phyloP scores from a whole-genome alignment of 2,329 filamentous ascomycete genomes.

The Raffaelea arxii region DNA sequence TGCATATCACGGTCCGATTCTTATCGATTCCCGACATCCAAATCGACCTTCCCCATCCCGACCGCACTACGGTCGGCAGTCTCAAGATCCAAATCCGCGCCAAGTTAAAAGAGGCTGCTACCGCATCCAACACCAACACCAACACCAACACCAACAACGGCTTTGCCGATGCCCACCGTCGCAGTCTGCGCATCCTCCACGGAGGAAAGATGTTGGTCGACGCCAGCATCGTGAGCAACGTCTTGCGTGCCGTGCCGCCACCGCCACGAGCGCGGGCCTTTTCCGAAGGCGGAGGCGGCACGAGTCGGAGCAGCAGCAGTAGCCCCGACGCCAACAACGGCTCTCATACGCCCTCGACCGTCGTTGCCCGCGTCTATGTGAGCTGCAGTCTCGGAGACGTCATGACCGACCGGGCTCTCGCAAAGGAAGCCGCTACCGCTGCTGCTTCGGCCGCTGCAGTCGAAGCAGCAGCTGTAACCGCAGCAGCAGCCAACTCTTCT shows the following conservation, averaged over 20 bases:
- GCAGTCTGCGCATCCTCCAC: conserved; percentile 80
- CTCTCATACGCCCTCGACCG: conserved; percentile 19
- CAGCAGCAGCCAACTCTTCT: conserved; percentile 8
- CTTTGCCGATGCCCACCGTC: conserved; percentile 29
- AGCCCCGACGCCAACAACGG: conserved; percentile 19
- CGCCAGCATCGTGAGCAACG: conserved; percentile 53
- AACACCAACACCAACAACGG: background rate
- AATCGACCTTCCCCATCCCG: conserved; percentile 61
- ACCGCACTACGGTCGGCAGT: conserved; percentile 61
- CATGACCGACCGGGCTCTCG: conserved; percentile 59
- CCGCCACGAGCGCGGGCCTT: conserved; percentile 36
- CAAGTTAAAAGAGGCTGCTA: conserved; percentile 35
- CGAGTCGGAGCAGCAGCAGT: conserved; percentile 16
- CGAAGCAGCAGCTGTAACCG: background rate
- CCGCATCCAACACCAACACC: background rate
- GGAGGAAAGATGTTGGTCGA: conserved; percentile 80
- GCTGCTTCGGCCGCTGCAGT: background rate
- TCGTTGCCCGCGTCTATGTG: conserved; percentile 61
- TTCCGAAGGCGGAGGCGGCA: background rate
- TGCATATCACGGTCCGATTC: conserved; percentile 85
- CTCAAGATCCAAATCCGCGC: conserved; percentile 76
- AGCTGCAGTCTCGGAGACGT: conserved; percentile 84
- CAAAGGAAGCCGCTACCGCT: conserved; percentile 44
- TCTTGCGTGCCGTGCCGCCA: conserved; percentile 54
- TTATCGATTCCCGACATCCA: conserved; percentile 75